Conservation (phyloP, 208 protist genomes). For the Porcisia deanei region DNA sequence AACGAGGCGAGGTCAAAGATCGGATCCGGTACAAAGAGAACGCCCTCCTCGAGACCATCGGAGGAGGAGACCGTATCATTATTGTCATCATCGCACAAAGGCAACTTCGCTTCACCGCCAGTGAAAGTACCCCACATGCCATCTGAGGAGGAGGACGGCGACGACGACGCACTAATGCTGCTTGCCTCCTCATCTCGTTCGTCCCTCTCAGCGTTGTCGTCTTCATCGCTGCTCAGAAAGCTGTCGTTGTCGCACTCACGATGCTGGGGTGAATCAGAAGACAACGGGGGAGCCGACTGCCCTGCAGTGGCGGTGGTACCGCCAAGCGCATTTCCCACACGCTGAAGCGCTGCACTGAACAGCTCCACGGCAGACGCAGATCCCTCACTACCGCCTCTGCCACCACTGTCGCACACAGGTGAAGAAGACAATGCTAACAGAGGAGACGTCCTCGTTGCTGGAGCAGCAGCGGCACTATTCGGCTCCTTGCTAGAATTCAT, state of each 20-base stretch:
- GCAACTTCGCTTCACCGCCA: slow-evolving; percentile 23
- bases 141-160: slow-evolving; percentile 29
- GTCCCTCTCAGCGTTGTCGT: neutral
- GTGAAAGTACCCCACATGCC: slow-evolving; percentile 45
- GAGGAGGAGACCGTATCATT: slow-evolving; percentile 12
- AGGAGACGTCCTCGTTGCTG: neutral
- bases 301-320: neutral
- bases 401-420: neutral
- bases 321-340: neutral
- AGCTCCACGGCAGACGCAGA: neutral
- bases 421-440: neutral
- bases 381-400: neutral
- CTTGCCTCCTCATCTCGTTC: neutral
- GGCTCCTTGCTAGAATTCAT: neutral
- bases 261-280: slow-evolving; percentile 3
- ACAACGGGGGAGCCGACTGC: neutral
- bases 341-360: slow-evolving; percentile 11
- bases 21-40: slow-evolving; percentile 70
- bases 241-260: slow-evolving; percentile 30
- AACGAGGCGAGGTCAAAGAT: slow-evolving; percentile 44
- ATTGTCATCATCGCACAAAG: slow-evolving; percentile 13
- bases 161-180: slow-evolving; percentile 15
- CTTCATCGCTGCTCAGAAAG: slow-evolving; percentile 24
- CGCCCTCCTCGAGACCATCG: slow-evolving; percentile 31
- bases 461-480: neutral